Conservation (phyloP, 2,329 filamentous ascomycete species). For the Triangularia setosa region DNA sequence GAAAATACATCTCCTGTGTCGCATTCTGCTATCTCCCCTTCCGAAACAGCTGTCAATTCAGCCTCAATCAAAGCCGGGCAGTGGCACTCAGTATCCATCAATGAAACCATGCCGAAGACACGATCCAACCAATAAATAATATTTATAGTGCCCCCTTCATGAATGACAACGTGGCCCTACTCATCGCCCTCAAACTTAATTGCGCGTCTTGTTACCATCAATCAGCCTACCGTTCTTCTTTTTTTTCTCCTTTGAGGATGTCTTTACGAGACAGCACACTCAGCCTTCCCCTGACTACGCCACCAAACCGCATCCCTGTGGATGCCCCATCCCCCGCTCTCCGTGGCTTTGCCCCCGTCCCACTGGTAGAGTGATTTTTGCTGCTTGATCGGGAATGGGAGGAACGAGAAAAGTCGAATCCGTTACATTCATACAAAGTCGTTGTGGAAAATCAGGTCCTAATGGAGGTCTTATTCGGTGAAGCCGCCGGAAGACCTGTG, state of each 20-base stretch:
- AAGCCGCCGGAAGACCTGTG: not conserved
- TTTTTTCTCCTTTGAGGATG: not conserved
- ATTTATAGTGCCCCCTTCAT: not conserved
- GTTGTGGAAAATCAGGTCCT: too few relatives aligned
- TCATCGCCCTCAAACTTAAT: not conserved
- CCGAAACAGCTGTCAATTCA: too few relatives aligned
- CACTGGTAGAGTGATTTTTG: not conserved
- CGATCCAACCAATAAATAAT: not conserved
- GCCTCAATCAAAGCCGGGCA: not conserved
- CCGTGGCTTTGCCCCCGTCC: not conserved
- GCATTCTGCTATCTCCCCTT: not conserved
- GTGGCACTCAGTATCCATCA: not conserved
- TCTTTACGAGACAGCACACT: not conserved
- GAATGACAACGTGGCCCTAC: not conserved
- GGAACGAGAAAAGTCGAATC: not conserved
- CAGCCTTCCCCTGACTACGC: not conserved
- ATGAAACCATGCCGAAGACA: not conserved
- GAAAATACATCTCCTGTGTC: not conserved
- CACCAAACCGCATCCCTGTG: not conserved
- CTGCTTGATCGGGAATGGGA: not conserved
- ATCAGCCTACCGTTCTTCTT: not conserved
- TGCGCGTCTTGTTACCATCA: too few relatives aligned
- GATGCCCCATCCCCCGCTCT: not conserved
- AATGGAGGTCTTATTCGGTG: too few relatives aligned
- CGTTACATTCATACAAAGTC: not conserved